Percentiles rank a stretch among this genome's conserved stretches.
These are phyloP conservation scores for Solanum sejunctum DNA, from an alignment of 257 asterid species.

Conservation along the genomic window DNA sequence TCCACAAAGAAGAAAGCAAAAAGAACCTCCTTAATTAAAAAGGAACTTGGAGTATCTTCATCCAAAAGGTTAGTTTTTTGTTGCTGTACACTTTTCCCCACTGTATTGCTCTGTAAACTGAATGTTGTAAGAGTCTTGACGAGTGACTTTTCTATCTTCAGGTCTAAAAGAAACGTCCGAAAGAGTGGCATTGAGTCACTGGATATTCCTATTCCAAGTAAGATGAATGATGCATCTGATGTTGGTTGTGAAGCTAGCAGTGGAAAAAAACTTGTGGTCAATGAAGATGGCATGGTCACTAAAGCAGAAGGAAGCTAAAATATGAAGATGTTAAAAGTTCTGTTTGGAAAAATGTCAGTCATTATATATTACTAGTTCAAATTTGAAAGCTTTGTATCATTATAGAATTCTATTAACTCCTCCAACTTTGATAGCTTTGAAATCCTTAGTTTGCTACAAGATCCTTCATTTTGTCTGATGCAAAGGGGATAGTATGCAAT, in stretches of 20 bases:
- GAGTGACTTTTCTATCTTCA: background rate
- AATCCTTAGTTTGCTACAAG: no score
- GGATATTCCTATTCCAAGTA: background rate
- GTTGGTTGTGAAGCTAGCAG: background rate
- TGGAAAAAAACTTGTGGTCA: background rate
- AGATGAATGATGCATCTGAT: background rate
- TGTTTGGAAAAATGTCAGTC: background rate
- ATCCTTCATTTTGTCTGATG: no score
- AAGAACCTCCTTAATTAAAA: no score
- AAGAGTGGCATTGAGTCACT: background rate
- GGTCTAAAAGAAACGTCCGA: background rate
- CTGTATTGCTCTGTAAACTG: background rate
- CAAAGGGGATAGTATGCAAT: no score
- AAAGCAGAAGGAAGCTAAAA: background rate
- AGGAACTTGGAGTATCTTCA: background rate
- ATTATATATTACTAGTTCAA: background rate
- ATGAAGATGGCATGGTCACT: background rate
- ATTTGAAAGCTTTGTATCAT: background rate
- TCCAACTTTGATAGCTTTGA: background rate
- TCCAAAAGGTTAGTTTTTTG: background rate
- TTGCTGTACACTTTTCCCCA: no score
- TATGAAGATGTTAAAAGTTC: background rate
- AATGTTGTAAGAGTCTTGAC: background rate
- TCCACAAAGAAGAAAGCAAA: no score
- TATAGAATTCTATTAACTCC: background rate